Percentiles rank a stretch among this genome's conserved stretches.
Conservation (phyloP, 345 rosid species). For the Physaria fendleri region DNA sequence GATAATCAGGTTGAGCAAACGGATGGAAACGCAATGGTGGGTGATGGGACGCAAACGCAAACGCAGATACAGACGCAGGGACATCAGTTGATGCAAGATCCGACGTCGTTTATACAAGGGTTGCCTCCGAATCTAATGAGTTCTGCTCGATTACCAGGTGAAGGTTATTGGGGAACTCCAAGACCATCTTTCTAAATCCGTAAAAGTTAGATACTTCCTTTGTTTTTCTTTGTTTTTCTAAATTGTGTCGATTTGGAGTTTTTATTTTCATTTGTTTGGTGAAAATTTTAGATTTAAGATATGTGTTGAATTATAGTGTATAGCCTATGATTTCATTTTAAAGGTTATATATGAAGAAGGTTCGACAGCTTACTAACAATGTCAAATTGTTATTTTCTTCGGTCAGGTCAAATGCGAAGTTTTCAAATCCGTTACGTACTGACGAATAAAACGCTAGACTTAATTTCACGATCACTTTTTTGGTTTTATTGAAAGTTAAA, state of each 20-base stretch:
- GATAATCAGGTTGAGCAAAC: constrained; percentile 36
- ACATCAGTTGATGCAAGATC: constrained; percentile 66
- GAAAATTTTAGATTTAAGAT: constrained; percentile 8
- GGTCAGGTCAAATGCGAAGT: not conserved
- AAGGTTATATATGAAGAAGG: not conserved
- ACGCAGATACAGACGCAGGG: constrained; percentile 38
- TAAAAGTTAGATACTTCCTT: constrained; percentile 5
- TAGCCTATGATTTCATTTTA: not conserved
- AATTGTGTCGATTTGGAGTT: constrained; percentile 4
- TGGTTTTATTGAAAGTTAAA: not conserved
- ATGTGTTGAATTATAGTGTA: not conserved
- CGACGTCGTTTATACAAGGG: constrained; percentile 61
- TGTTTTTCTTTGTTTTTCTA: constrained; percentile 12
- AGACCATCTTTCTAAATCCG: constrained; percentile 46
- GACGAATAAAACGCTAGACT: not conserved
- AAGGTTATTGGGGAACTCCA: constrained; percentile 68
- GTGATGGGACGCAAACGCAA: constrained; percentile 38
- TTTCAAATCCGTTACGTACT: constrained; percentile 1
- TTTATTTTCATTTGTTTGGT: constrained; percentile 6
- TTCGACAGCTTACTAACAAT: not conserved
- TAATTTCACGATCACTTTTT: no score
- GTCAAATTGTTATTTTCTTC: not conserved
- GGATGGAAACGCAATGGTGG: constrained; percentile 29
- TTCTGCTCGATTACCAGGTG: constrained; percentile 56
- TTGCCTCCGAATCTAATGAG: constrained; percentile 69